phyloP scores from a whole-genome alignment of 768 basidiomycete genomes.

The Mycena amicta region DNA sequence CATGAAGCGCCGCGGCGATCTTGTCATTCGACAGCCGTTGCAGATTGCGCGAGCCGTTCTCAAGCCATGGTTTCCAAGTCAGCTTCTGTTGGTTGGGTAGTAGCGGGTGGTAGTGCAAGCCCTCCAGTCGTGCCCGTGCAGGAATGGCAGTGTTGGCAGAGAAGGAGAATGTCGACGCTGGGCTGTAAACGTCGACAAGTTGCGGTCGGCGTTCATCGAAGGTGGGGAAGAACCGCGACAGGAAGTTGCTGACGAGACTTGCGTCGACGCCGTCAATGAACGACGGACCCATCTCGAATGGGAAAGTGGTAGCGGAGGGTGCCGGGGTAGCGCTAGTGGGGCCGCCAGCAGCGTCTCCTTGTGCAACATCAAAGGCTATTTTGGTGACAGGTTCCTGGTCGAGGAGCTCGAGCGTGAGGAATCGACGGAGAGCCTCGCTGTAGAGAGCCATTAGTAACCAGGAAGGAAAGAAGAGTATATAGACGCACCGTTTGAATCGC shows the following conservation, averaged over 20 bases:
- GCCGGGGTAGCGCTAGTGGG: conserved; percentile 34
- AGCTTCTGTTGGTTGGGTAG: conserved; percentile 85
- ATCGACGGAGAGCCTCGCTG: conserved; percentile 81
- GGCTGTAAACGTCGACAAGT: conserved; percentile 76
- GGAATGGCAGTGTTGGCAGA: conserved; percentile 85
- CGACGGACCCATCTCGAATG: conserved; percentile 70
- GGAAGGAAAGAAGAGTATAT: not conserved
- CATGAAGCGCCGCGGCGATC: conserved; percentile 66
- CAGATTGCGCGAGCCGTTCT: conserved; percentile 77
- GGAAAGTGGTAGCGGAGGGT: conserved; percentile 73
- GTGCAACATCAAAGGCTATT: conserved; percentile 79
- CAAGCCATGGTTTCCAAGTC: conserved; percentile 78
- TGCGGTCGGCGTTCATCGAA: conserved; percentile 77
- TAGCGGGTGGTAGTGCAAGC: conserved; percentile 59
- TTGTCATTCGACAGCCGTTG: conserved; percentile 64
- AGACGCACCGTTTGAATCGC: conserved; percentile 66
- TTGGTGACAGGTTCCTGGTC: conserved; percentile 80
- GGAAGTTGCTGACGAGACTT: conserved; percentile 71
- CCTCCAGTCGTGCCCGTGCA: conserved; percentile 72
- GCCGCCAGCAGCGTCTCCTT: conserved; percentile 44
- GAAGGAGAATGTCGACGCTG: conserved; percentile 89
- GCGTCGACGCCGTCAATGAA: conserved; percentile 77
- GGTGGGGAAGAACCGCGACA: conserved; percentile 81
- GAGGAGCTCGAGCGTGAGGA: conserved; percentile 79
- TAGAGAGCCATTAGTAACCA: not conserved